Evolutionary conservation across 1,284 basidiomycete genomes (phyloP), one percentile per base, ranked within the genome.

Genomic region (Trichosporon coremiiforme): DNA sequence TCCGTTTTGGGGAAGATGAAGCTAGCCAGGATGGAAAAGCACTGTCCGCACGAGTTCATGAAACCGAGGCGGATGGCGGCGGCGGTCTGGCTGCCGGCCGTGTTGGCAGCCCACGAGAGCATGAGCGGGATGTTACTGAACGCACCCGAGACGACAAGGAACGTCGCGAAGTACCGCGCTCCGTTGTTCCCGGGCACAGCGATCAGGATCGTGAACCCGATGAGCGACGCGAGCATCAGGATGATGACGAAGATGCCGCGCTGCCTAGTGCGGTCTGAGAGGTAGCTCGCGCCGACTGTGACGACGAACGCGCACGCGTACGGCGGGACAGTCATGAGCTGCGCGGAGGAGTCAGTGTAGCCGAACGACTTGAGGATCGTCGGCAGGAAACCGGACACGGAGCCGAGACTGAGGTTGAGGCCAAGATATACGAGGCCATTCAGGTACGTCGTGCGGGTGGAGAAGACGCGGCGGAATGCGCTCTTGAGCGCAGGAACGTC

Each of bases 371-470:
- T 86, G 68, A 93, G 88, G 76, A 94, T 92, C 0, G 92, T 93
- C 0, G 92, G 92, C 22, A 94, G 84, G 82, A 94, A 94, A 0
- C 91, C 92, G 2, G 89, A 89, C 60, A 91, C 89, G 6, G 90
- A 90, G 13, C 65, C 65, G 22, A 69, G 68, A 13, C 41, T 12
- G 33, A 69, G 57, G 65, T 66, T 69, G 25, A 68, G 45, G 31
- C 60, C 29, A 20, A 68, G 31, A 33, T 68, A 68, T 6, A 66
- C 87, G 57, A 70, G 64, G n/a, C 66, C 29, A 45, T 70, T 70
- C 55, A 70, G 69, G 60, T 66, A 71, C 8, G 70, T 71, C n/a
- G 66, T 68, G 45, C 41, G 70, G 7, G 35, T 66, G 0, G 17
- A 13, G 33, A 70, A 68, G 25, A 68, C 69, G 41, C 60, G 66